A percentile compares a stretch with the other conserved stretches of the same genome.
phyloP scores from a whole-genome alignment of 768 basidiomycete genomes.

The Leucocoprinus sp. region DNA sequence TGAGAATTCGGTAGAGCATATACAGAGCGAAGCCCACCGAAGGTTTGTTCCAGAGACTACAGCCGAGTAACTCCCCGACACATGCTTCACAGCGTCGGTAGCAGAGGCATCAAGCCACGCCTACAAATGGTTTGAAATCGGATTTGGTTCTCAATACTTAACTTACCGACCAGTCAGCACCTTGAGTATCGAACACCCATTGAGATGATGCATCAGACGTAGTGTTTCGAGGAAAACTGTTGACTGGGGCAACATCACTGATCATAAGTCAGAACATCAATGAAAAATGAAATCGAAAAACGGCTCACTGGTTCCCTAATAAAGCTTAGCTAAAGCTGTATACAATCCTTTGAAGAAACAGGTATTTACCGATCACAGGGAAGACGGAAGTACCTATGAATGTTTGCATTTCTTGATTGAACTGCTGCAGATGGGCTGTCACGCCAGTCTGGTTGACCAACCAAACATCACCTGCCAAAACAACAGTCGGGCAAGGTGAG shows the following conservation, averaged over 20 bases:
- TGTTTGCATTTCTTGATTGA: conserved; percentile 37
- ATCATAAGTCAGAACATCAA: not conserved
- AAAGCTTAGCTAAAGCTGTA: not conserved
- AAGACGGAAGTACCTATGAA: conserved; percentile 35
- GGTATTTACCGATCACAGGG: conserved; percentile 37
- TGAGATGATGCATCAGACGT: conserved; percentile 30
- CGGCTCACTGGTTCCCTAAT: conserved; percentile 41
- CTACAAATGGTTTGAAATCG: conserved; percentile 18
- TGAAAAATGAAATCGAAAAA: not conserved
- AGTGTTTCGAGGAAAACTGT: conserved; percentile 47
- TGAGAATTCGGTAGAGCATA: not conserved
- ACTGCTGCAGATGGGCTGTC: conserved; percentile 34
- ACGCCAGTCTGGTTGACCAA: conserved; percentile 26
- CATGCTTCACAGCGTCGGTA: conserved; percentile 34
- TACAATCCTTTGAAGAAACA: not conserved
- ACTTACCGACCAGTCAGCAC: conserved; percentile 40
- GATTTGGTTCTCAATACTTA: not conserved
- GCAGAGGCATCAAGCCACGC: conserved; percentile 38
- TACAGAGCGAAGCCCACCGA: conserved; percentile 24
- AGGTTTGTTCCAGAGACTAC: conserved; percentile 41
- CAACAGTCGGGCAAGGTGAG: not conserved
- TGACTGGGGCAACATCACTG: conserved; percentile 53
- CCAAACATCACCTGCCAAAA: not conserved
- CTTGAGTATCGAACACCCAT: conserved; percentile 51
- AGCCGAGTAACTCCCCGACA: conserved; percentile 48